Percentiles rank a stretch among this genome's conserved stretches.
Conservation (phyloP, 208 protist species). For the Novymonas esmeraldas region DNA sequence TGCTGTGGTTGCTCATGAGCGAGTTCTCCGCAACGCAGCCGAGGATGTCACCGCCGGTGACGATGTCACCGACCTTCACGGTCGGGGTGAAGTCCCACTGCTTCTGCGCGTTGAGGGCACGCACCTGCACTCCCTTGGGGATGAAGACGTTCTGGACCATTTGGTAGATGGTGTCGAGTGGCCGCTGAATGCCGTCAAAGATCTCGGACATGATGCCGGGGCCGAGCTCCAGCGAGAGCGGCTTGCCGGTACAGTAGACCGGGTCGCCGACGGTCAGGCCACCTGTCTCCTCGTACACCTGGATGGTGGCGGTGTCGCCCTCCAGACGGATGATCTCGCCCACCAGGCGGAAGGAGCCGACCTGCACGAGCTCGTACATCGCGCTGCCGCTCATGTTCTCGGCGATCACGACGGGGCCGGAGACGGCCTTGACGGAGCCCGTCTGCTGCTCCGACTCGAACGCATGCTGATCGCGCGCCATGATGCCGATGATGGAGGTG, state of each 20-base stretch:
- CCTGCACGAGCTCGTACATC: constrained; percentile 99
- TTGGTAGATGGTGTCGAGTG: constrained; percentile 98
- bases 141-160: constrained; percentile 98
- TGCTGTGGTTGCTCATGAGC: constrained; percentile 96
- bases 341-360: constrained; percentile 97
- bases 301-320: constrained; percentile 99
- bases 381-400: constrained; percentile 98
- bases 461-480: constrained; percentile 61
- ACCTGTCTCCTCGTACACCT: constrained; percentile 99
- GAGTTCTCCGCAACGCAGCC: constrained; percentile 97
- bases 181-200: constrained; percentile 99
- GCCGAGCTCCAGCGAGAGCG: constrained; percentile 99
- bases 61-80: constrained; percentile 95
- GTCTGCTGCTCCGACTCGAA: constrained; percentile 84
- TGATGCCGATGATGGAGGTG: constrained; percentile 10
- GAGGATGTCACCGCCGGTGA: constrained; percentile 98
- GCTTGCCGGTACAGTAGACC: constrained; percentile 98
- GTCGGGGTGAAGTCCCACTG: constrained; percentile 97
- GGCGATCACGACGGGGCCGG: constrained; percentile 98
- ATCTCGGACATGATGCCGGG: constrained; percentile 99
- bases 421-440: constrained; percentile 92
- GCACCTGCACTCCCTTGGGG: constrained; percentile 98
- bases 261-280: constrained; percentile 99
- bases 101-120: constrained; percentile 93
- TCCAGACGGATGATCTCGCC: constrained; percentile 99